A percentile compares a stretch with the other conserved stretches of the same genome.
These are phyloP conservation scores for Barnettozyma sp. DNA, from an alignment of 805 yeast species.

Conservation along the genomic window DNA sequence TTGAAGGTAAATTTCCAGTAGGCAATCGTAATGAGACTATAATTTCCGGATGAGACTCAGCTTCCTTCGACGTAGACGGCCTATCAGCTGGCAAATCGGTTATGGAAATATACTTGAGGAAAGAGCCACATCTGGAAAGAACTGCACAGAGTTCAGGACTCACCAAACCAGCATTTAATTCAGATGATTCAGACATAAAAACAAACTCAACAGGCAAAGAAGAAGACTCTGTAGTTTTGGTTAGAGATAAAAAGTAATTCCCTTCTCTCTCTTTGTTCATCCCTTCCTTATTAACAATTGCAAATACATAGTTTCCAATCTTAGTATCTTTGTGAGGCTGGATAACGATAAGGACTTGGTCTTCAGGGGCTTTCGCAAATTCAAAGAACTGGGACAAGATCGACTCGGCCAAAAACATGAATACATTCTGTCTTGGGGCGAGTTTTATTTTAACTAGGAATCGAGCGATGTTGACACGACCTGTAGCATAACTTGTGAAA, in stretches of 20 bases:
- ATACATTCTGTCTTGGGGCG: constrained; percentile 73
- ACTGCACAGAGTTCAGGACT: constrained; percentile 42
- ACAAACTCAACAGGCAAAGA: constrained; percentile 70
- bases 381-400: constrained; percentile 52
- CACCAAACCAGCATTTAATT: constrained; percentile 61
- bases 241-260: constrained; percentile 76
- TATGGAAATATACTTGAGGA: constrained; percentile 63
- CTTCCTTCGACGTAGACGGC: constrained; percentile 55
- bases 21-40: constrained; percentile 46
- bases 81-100: constrained; percentile 78
- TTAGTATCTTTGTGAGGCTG: constrained; percentile 37
- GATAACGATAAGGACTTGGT: constrained; percentile 56
- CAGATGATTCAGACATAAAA: constrained; percentile 84
- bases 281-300: constrained; percentile 75
- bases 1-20: constrained; percentile 34
- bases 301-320: constrained; percentile 57
- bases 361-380: constrained; percentile 47
- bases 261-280: constrained; percentile 73
- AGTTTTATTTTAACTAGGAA: constrained; percentile 56
- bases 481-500: constrained; percentile 70
- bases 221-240: constrained; percentile 69
- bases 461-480: constrained; percentile 69
- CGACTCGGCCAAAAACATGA: constrained; percentile 59
- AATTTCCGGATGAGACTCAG: constrained; percentile 43
- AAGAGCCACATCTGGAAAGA: constrained; percentile 34